A percentile compares a stretch with the other conserved stretches of the same genome.
These are phyloP conservation scores for Mycosphaerelloides madeirae DNA, from an alignment of 2,329 filamentous ascomycete species.

Conservation along the genomic window DNA sequence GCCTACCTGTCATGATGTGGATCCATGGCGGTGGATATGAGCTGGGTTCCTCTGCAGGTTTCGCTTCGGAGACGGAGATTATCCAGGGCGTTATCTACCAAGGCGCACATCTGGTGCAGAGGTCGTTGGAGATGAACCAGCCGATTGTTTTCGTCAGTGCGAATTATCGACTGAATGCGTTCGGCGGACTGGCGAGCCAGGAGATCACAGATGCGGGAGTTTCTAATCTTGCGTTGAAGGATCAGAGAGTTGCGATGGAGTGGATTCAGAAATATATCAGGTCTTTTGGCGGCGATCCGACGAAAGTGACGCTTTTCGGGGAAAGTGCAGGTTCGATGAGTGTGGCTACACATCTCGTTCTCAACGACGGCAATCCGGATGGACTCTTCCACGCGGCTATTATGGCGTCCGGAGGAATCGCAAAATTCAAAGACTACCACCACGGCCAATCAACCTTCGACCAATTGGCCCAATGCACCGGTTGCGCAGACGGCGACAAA, in stretches of 20 bases:
- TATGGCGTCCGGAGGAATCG: conserved; percentile 63
- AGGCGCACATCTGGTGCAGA: conserved; percentile 36
- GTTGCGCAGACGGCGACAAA: conserved; percentile 35
- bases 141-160: conserved; percentile 60
- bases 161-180: conserved; percentile 30
- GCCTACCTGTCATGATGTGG: conserved; percentile 42
- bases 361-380: conserved; percentile 63
- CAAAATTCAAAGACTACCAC: conserved; percentile 39
- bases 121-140: conserved; percentile 48
- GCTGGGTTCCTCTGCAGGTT: conserved; percentile 27
- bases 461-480: conserved; percentile 4
- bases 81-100: conserved; percentile 33
- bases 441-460: conserved; percentile 10
- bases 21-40: conserved; percentile 40
- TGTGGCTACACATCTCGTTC: conserved; percentile 67
- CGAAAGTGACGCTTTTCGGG: conserved; percentile 23
- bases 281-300: conserved; percentile 22
- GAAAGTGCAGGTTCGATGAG: conserved; percentile 51
- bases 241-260: conserved; percentile 33
- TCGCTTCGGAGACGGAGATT: conserved; percentile 4
- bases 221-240: conserved; percentile 28
- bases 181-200: conserved; percentile 28
- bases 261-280: conserved; percentile 23
- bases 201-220: conserved; percentile 29
- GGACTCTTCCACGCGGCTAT: conserved; percentile 67